Evolutionary conservation across 768 basidiomycete genomes (phyloP), one percentile per base, ranked within the genome.

Genomic region (Boletus insuetus): DNA sequence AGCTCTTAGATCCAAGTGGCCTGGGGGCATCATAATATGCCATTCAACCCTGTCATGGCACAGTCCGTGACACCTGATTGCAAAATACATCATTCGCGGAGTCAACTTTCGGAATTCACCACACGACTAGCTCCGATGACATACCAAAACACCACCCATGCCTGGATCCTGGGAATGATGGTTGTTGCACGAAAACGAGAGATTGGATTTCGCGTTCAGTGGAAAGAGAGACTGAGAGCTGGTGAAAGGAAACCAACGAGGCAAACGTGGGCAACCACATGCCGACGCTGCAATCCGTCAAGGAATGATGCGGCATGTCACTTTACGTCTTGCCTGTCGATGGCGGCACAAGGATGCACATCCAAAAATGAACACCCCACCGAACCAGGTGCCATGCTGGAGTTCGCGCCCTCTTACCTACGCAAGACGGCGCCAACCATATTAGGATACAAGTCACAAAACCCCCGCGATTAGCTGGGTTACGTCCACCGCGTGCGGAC

Each of bases 281-380:
- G 62, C 47, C 45, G 46, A 49, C 58, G 43, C 29, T 46, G 37
- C 49, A 54, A 39, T 46, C 39, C 31, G 43, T 49, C 45, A 47
- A 53, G 52, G 49, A 64, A 56, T 69, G 59, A 67, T 63, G 63
- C 53, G 42, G 52, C 59, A 42, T 57, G 65, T 53, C 51, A 51
- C 34, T 63, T 69, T 69, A 69, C 67, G 68, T 69, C 57, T 58
- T 47, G 29, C 38, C 35, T 47, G 49, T 51, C 53, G 51, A 46
- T 56, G 47, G 56, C 59, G 59, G 54, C 54, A 55, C 41, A 43
- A 58, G 22, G 41, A 46, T 48, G 39, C 34, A 35, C 42, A 16
- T 40, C 49, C 43, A 26, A 53, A 55, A 59, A 54, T 50, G 51
- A 57, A 58, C 38, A 14, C 31, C 50, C 56, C 54, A 34, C 56